Conservation (phyloP, 495 filamentous ascomycete species). For the Friedmanniomyces simplex region DNA sequence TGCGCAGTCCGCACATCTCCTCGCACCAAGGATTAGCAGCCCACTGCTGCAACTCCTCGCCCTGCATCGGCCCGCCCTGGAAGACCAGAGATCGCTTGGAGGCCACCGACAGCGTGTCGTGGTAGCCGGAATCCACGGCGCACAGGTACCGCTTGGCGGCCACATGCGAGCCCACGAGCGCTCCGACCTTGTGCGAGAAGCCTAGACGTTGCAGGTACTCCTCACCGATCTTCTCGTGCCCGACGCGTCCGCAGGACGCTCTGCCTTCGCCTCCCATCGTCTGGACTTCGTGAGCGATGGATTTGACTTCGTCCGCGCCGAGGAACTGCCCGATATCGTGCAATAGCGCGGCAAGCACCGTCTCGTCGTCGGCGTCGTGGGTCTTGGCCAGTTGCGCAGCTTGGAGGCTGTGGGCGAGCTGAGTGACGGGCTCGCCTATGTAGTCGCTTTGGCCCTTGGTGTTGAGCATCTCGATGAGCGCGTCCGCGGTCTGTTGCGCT, state of each 20-base stretch:
- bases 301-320: conserved; percentile 15
- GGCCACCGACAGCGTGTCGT: conserved; percentile 32
- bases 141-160: conserved; percentile 39
- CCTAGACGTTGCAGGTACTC: conserved; percentile 33
- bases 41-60: conserved; percentile 27
- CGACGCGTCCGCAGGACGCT: conserved; percentile 27
- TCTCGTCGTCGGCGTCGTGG: conserved; percentile 28
- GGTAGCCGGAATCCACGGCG: conserved; percentile 32
- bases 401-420: conserved; percentile 40
- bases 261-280: not conserved
- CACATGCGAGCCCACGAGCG: conserved; percentile 37
- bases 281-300: conserved; percentile 7
- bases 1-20: conserved; percentile 34
- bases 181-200: conserved; percentile 33
- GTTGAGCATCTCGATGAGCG: conserved; percentile 9
- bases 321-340: conserved; percentile 41
- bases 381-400: conserved; percentile 28
- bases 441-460: conserved; percentile 12
- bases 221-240: conserved; percentile 37
- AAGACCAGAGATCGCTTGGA: conserved; percentile 35
- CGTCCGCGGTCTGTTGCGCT: conserved; percentile 1
- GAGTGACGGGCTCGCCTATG: conserved; percentile 37
- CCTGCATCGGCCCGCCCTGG: conserved; percentile 38
- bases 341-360: conserved; percentile 35
- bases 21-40: conserved; percentile 26